phyloP scores from a whole-genome alignment of 164 flowering plant genomes.

The Nymphaea thermarum region DNA sequence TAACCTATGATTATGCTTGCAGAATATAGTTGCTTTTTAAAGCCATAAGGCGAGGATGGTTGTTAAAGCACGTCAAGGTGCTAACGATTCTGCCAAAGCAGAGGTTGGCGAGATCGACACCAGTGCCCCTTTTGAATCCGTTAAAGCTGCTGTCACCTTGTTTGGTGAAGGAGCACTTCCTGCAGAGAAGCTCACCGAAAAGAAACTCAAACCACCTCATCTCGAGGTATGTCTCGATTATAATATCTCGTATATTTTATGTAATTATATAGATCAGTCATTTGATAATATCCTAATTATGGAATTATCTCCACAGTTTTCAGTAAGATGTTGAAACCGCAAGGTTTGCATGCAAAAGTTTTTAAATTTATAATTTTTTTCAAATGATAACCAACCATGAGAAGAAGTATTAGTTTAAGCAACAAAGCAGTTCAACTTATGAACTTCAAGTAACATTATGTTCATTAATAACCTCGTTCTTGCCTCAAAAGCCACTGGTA shows the following conservation, averaged over 20 bases:
- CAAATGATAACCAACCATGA: too few species aligned
- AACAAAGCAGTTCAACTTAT: background rate
- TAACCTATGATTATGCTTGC: background rate
- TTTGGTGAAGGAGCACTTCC: conserved; percentile 82
- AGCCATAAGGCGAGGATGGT: conserved; percentile 24
- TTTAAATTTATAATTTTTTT: too few species aligned
- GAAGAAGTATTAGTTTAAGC: too few species aligned
- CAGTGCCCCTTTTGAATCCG: conserved; percentile 95
- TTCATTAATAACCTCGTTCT: background rate
- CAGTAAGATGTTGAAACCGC: too few species aligned
- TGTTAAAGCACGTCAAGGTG: conserved; percentile 28
- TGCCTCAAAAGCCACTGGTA: background rate
- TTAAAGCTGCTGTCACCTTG: conserved; percentile 84
- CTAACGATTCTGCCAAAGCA: conserved; percentile 41
- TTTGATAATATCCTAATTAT: too few species aligned
- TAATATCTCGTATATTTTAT: too few species aligned
- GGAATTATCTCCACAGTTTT: too few species aligned
- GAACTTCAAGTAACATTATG: background rate
- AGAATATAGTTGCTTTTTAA: background rate
- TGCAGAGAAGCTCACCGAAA: conserved; percentile 49
- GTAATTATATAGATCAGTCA: too few species aligned
- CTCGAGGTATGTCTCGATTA: background rate
- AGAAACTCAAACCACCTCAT: conserved; percentile 22
- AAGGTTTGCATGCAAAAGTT: too few species aligned
- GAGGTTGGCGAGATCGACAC: conserved; percentile 95